Conservation (phyloP, 1,139 yeast species). For the Kodamaea derodonti region DNA sequence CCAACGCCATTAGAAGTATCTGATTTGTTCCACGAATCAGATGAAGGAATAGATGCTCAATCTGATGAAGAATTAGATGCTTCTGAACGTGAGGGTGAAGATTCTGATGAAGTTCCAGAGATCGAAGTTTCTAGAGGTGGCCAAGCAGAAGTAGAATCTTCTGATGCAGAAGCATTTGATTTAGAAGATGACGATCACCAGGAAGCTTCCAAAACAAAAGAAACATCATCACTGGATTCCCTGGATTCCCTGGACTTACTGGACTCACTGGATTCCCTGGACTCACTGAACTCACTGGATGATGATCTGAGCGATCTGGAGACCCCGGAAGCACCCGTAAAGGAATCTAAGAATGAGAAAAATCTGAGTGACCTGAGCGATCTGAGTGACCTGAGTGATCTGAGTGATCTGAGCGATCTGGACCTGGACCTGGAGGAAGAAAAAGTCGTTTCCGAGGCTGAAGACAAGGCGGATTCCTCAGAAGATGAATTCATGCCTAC, state of each 20-base stretch:
- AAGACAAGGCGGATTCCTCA: slow-evolving; percentile 11
- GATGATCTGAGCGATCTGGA: not conserved
- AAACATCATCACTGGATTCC: not conserved
- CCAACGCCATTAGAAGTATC: no score
- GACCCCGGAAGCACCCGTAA: not conserved
- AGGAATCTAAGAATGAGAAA: not conserved
- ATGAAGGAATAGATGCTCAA: not conserved
- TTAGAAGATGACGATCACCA: no score
- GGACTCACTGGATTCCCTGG: not conserved
- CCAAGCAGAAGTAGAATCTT: not conserved
- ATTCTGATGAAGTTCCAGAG: not conserved
- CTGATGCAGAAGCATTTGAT: not conserved
- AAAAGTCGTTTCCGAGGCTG: slow-evolving; percentile 11
- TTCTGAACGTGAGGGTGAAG: not conserved
- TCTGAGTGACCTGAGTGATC: not conserved
- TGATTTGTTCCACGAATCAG: not conserved
- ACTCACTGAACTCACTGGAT: not conserved
- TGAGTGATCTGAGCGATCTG: not conserved
- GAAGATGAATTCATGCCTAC: slow-evolving; percentile 53
- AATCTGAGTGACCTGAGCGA: not conserved
- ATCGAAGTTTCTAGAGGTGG: not conserved
- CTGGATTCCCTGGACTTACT: not conserved
- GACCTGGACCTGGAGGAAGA: slow-evolving; percentile 8
- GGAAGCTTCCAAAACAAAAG: no score
- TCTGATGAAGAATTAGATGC: not conserved